Evolutionary conservation across 2,329 filamentous ascomycete genomes (phyloP).

Genomic region (Ophiobolus disseminans): DNA sequence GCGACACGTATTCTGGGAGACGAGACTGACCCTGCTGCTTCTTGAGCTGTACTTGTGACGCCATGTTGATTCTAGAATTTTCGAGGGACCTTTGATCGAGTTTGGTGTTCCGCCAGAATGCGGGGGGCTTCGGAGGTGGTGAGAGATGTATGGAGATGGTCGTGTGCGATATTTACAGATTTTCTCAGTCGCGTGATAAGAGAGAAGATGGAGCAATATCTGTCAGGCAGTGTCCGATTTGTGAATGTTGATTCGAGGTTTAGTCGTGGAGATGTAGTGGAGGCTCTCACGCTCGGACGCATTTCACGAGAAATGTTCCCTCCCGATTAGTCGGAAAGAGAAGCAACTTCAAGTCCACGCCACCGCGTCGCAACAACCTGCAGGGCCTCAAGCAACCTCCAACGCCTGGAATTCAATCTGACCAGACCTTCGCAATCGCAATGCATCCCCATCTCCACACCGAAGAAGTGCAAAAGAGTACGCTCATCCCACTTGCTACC

Average conservation of each 20-base stretch:
- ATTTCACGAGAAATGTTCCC: constrained; percentile 34
- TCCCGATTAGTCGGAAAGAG: constrained; percentile 19
- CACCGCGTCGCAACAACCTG: constrained; percentile 7
- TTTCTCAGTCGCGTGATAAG: too few relatives aligned
- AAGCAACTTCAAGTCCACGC: constrained; percentile 15
- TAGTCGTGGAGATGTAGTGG: constrained; percentile 5
- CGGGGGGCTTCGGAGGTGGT: constrained; percentile 32
- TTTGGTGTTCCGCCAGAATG: constrained; percentile 9
- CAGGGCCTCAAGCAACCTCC: not conserved
- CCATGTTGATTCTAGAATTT: constrained; percentile 48
- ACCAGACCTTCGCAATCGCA: constrained; percentile 36
- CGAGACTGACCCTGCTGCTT: constrained; percentile 72
- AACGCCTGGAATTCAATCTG: not conserved
- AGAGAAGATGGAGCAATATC: too few relatives aligned
- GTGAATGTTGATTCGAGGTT: constrained; percentile 3
- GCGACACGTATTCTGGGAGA: not conserved
- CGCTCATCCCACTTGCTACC: constrained; percentile 26
- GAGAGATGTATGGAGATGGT: too few relatives aligned
- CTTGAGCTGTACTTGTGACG: constrained; percentile 64
- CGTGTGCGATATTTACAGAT: too few relatives aligned
- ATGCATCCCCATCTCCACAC: constrained; percentile 99
- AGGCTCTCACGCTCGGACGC: constrained; percentile 29
- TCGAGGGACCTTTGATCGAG: not conserved
- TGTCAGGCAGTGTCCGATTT: not conserved
- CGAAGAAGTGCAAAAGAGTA: constrained; percentile 83